Evolutionary conservation across 1,139 yeast species (phyloP).

Genomic region (Candida tetrigidarum): DNA sequence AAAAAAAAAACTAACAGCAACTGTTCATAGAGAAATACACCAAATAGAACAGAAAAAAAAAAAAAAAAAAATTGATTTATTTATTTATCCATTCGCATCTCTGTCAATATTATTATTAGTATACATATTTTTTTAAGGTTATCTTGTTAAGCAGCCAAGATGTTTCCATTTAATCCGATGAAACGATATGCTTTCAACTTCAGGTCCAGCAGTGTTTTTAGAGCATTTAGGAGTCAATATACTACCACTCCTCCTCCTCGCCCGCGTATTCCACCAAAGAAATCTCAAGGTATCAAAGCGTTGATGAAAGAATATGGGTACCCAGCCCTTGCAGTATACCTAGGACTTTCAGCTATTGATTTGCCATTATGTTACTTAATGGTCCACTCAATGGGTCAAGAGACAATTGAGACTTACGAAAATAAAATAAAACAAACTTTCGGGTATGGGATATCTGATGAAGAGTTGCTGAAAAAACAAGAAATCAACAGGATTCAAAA

Average conservation of each 20-base stretch:
- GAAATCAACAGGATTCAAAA: slow-evolving; percentile 35
- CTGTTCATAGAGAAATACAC: background rate
- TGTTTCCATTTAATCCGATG: slow-evolving; percentile 19
- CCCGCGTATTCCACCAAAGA: slow-evolving; percentile 16
- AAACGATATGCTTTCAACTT: slow-evolving; percentile 9
- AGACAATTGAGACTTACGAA: slow-evolving; percentile 69
- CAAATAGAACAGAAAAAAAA: background rate
- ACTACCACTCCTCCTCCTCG: slow-evolving; percentile 12
- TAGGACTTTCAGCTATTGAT: slow-evolving; percentile 72
- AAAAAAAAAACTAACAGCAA: too few relatives aligned
- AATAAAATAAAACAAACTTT: slow-evolving; percentile 59
- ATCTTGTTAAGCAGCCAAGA: slow-evolving; percentile 2
- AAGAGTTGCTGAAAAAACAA: slow-evolving; percentile 40
- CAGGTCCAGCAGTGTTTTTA: background rate
- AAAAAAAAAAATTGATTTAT: background rate
- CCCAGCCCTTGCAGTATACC: slow-evolving; percentile 85
- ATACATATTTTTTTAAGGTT: background rate
- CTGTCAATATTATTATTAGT: too few relatives aligned
- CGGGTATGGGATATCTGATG: slow-evolving; percentile 56
- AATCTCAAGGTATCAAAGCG: slow-evolving; percentile 58
- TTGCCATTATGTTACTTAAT: slow-evolving; percentile 80
- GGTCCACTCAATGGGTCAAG: slow-evolving; percentile 89
- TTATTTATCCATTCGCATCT: background rate
- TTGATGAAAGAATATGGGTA: slow-evolving; percentile 88
- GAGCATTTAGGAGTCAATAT: slow-evolving; percentile 25